Base-by-base conservation (phyloP, 495 filamentous ascomycete species). In the Aspergillus baeticus region DNA sequence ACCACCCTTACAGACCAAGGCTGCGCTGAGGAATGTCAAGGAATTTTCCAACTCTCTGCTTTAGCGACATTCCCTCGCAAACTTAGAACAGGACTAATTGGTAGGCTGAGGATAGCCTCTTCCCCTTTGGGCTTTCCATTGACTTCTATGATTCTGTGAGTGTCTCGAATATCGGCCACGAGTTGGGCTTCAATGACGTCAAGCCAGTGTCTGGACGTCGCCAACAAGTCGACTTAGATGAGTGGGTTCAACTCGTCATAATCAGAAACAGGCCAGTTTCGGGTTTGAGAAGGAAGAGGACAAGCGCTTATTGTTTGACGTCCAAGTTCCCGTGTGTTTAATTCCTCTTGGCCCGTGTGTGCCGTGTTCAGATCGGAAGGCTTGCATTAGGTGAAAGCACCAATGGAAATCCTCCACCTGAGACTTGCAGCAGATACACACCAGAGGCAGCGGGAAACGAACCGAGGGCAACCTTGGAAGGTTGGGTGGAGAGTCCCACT, bases 281-380 rank as follows among this genome's bases (percentile, higher is more conserved):
- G 20, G 18, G 41, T 6, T n/a, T 43, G 22, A 17, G 17, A 18
- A 41, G 38, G 10, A 41, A 20, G 18, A 18, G 17, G 38, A 10
- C n/a, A 20, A 41, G 38, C 38, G 38, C 38, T 41, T 41, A 41
- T 17, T 23, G 3, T n/a, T 13, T 22, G 17, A 31, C 29, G 31
- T 23, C 47, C 15, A 51, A 38, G 31, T 39, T 51, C 31, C 46
- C 34, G 21, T 52, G 36, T 41, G 21, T 38, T 33, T 37, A 39
- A 22, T 6, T 11, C 13, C 14, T 22, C 18, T 13, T 42, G 21
- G 20, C 18, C 22, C 50, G 36, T 42, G 36, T 42, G 50, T 43
- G 50, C 37, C 51, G 51, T 54, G 51, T 54, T 44, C 6, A 44
- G 51, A 44, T 34, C 20, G 20, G 39, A 54, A 44, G 41, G 39